phyloP scores from a whole-genome alignment of 1,284 basidiomycete species.

The Coniophora puteana region DNA sequence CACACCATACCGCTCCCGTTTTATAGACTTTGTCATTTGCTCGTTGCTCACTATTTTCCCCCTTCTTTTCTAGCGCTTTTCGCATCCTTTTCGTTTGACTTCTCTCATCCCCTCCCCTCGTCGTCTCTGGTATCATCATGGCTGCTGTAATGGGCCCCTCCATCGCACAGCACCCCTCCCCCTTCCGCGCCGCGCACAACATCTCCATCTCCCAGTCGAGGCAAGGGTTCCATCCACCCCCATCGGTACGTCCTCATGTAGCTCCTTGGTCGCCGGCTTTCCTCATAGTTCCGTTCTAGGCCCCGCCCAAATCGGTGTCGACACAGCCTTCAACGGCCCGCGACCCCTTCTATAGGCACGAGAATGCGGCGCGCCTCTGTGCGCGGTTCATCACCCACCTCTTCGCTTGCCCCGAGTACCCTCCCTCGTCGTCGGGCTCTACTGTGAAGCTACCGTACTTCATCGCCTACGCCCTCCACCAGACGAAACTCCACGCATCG shows the following conservation, averaged over 20 bases:
- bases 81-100: neutral
- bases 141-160: constrained; percentile 29
- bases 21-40: too few relatives aligned
- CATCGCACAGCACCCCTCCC: constrained; percentile 20
- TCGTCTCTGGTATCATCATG: constrained; percentile 12
- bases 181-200: constrained; percentile 23
- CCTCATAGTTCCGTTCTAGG: constrained; percentile 14
- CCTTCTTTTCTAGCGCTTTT: constrained; percentile 8
- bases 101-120: constrained; percentile 11
- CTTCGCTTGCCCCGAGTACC: constrained; percentile 69
- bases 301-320: constrained; percentile 23
- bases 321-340: constrained; percentile 22
- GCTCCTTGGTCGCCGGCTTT: neutral
- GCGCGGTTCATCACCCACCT: constrained; percentile 78
- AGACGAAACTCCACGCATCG: constrained; percentile 78
- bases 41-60: too few relatives aligned
- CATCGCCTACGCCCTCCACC: constrained; percentile 87
- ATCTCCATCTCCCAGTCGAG: constrained; percentile 24
- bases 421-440: constrained; percentile 47
- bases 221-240: constrained; percentile 23
- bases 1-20: too few relatives aligned
- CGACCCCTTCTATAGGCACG: constrained; percentile 82
- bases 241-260: constrained; percentile 16
- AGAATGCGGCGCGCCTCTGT: constrained; percentile 60
- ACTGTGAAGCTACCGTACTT: constrained; percentile 72